Evolutionary conservation across 306 rosid genomes (phyloP), one percentile per base, ranked within the genome.

Genomic region (Senna tora): DNA sequence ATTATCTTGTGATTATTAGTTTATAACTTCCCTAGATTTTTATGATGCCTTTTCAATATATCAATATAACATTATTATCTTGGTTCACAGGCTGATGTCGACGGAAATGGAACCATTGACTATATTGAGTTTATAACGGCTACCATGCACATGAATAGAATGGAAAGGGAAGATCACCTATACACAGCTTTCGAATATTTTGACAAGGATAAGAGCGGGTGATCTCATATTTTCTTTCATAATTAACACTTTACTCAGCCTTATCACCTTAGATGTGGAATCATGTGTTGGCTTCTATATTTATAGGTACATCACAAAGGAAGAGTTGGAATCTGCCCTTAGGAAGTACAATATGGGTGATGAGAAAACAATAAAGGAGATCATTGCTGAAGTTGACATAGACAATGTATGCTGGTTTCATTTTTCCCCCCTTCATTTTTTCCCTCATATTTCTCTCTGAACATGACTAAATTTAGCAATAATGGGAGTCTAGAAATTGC

Each of bases 191-290:
- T 93, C 52, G 94, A 89, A 72, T 91, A 93, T 81, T 93, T 93
- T 67, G 98, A 91, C 84, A 69, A 83, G 72, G 98, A 93, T 81
- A 83, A 79, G 76, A 91, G 97, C 94, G 98, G 98, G 98, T 93
- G 81, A 80, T 69, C 45, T 51, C 53, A 10, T 45, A 0, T 17
- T 13, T 9, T 62, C 11, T 59, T 39, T 59, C 43, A 45, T 14
- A 19, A 13, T 58, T 28, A 21, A 1, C 70, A 6, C 9, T 47
- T 42, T 77, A 21, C 38, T 30, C 25, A 17, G 56, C 33, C 5
- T 17, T 64, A 13, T 11, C 22, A 5, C 20, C 22, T 28, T 12
- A 8, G 0, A 21, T 19, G 21, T 46, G 63, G 67, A 52, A 22
- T 80, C 57, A 58, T n/a, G 4, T 67, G 61, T 63, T 19, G 22